A percentile compares a stretch with the other conserved stretches of the same genome.
Evolutionary conservation across 768 basidiomycete genomes (phyloP).

Genomic region (Tylopilus cervinicoccineus): DNA sequence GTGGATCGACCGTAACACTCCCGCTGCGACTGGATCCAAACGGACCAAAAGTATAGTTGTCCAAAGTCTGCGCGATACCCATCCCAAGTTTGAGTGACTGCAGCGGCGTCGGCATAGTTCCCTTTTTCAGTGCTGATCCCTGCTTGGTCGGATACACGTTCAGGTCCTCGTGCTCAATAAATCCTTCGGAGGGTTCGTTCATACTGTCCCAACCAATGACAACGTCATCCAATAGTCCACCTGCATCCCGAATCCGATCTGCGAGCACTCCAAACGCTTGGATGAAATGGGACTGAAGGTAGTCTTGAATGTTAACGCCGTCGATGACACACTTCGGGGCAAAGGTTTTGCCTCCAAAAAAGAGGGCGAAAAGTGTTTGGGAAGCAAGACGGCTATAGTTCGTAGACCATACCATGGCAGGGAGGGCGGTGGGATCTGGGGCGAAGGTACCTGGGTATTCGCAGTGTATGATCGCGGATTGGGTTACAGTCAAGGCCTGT

Average conservation of each 20-base stretch:
- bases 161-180: conserved; percentile 63
- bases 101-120: conserved; percentile 79
- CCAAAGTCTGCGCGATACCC: conserved; percentile 78
- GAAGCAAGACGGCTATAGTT: conserved; percentile 88
- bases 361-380: conserved; percentile 90
- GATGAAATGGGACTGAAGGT: conserved; percentile 73
- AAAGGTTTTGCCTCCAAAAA: conserved; percentile 87
- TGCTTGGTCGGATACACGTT: conserved; percentile 60
- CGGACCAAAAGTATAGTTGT: conserved; percentile 74
- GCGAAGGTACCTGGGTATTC: conserved; percentile 66
- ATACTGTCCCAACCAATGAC: conserved; percentile 96
- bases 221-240: conserved; percentile 76
- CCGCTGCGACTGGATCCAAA: conserved; percentile 78
- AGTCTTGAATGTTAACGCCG: conserved; percentile 89
- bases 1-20: conserved; percentile 77
- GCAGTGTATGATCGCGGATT: conserved; percentile 81
- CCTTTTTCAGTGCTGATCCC: conserved; percentile 76
- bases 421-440: conserved; percentile 69
- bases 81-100: conserved; percentile 85
- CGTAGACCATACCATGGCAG: conserved; percentile 96
- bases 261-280: conserved; percentile 73
- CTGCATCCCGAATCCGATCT: conserved; percentile 69
- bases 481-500: conserved; percentile 77
- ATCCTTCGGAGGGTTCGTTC: conserved; percentile 92
- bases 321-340: conserved; percentile 91